Percentiles rank a stretch among this genome's conserved stretches.
phyloP scores from a whole-genome alignment of 2,329 filamentous ascomycete species.

The Diaporthe longicolla region DNA sequence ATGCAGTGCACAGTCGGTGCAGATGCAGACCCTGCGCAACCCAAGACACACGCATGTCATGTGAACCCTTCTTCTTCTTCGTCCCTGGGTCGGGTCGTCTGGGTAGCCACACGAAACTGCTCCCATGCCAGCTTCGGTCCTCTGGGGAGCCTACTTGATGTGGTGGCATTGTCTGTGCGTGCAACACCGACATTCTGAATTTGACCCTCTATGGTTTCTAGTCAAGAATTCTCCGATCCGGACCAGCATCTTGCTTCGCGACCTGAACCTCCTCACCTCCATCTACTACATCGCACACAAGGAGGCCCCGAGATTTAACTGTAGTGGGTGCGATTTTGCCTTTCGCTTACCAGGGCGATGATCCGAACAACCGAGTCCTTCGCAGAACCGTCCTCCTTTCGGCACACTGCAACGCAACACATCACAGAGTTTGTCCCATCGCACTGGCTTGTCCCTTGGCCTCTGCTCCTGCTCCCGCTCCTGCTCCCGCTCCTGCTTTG shows the following conservation, averaged over 20 bases:
- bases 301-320: neutral
- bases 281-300: neutral
- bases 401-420: conserved; percentile 30
- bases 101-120: neutral
- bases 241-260: conserved; percentile 12
- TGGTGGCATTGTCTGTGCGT: conserved; percentile 28
- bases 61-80: conserved; percentile 19
- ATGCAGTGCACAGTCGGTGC: conserved; percentile 40
- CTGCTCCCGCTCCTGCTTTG: neutral
- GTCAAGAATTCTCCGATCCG: conserved; percentile 28
- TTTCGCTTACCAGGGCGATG: conserved; percentile 33
- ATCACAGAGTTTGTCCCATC: conserved; percentile 12
- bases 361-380: conserved; percentile 29
- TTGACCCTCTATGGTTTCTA: neutral
- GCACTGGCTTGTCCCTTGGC: neutral
- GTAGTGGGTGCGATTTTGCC: conserved; percentile 11
- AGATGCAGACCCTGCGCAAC: conserved; percentile 36
- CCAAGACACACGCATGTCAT: conserved; percentile 23
- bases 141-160: neutral
- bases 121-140: conserved; percentile 1
- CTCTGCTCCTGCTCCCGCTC: neutral
- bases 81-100: neutral
- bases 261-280: neutral
- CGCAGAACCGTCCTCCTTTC: conserved; percentile 16
- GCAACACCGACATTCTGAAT: conserved; percentile 6